Base-by-base conservation (phyloP, 2,329 filamentous ascomycete genomes). In the Phaeomoniella chlamydospora region DNA sequence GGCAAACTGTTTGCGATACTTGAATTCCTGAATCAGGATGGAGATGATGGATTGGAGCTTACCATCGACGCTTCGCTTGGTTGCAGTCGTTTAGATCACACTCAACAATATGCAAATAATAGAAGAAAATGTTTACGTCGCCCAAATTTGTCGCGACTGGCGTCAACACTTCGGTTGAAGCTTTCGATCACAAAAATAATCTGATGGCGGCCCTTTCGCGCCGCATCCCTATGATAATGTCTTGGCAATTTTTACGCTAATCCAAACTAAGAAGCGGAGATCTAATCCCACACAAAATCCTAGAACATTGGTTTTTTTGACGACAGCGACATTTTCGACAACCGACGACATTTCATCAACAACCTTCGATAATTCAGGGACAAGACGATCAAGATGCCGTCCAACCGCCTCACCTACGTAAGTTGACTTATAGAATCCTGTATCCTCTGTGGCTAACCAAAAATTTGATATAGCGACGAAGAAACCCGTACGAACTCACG, bases 361-460 rank as follows among this genome's bases (percentile, higher is more conserved):
- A 54, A 49, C 40, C 45, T 44, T 41, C 48, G 53, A 49, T 56
- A 53, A 55, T 58, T 55, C 51, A 55, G 56, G 52, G 50, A 59
- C 15, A 32, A 34, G 39, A 31, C 55, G 54, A 53, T 55, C 62
- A 68, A 58, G 56, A 68, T 68, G 65, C 46, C 58, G 49, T 65
- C 64, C 58, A 63, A 61, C 56, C 64, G 65, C 65, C 56, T 68
- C 51, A 56, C 60, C 60, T 62, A 59, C 57, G 59, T 62, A 51
- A 59, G 59, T 41, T 32, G 6, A 10, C 22, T 10, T 10, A 29
- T 30, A 5, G 29, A 30, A 31, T 16, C 10, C 18, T 33, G 18
- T 4, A 18, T 17, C 34, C 31, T 40, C 16, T 30, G 33, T 32
- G 32, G 39, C 53, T 58, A 46, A 59, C 54, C 52, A 40, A 47